phyloP scores from a whole-genome alignment of 2,329 filamentous ascomycete species.

The Penicillium crustosum region DNA sequence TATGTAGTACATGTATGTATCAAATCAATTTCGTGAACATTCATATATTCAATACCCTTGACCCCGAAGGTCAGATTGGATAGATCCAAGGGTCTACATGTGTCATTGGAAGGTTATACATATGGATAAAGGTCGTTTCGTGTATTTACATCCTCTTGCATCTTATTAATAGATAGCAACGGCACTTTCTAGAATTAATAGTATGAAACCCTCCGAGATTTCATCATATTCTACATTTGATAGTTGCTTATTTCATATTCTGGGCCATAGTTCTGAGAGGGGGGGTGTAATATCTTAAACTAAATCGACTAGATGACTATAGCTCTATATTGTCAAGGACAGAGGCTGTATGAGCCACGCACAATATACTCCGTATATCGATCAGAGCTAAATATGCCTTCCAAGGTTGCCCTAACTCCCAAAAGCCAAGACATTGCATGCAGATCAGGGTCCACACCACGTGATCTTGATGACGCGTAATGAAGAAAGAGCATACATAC shows the following conservation, averaged over 20 bases:
- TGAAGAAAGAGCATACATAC: neutral
- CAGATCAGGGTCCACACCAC: slow-evolving; percentile 1
- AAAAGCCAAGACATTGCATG: slow-evolving; percentile 4
- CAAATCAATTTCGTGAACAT: too few species aligned
- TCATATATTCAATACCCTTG: too few species aligned
- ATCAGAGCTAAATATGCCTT: neutral
- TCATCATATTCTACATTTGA: neutral
- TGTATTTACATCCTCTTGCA: neutral
- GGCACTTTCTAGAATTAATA: neutral
- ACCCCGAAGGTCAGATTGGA: too few species aligned
- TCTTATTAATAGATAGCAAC: neutral
- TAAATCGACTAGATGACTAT: neutral
- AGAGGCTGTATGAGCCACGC: neutral
- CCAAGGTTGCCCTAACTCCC: neutral
- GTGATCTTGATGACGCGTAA: neutral
- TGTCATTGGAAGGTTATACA: too few species aligned
- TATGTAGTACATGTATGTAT: too few species aligned
- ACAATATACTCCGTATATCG: neutral
- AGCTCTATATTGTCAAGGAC: neutral
- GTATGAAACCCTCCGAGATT: neutral
- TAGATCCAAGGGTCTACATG: too few species aligned
- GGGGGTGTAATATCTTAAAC: neutral
- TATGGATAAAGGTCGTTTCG: too few species aligned
- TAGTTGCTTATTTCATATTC: neutral
- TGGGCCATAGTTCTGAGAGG: neutral